Evolutionary conservation across 768 basidiomycete genomes (phyloP).

Genomic region (Trametes punicea): DNA sequence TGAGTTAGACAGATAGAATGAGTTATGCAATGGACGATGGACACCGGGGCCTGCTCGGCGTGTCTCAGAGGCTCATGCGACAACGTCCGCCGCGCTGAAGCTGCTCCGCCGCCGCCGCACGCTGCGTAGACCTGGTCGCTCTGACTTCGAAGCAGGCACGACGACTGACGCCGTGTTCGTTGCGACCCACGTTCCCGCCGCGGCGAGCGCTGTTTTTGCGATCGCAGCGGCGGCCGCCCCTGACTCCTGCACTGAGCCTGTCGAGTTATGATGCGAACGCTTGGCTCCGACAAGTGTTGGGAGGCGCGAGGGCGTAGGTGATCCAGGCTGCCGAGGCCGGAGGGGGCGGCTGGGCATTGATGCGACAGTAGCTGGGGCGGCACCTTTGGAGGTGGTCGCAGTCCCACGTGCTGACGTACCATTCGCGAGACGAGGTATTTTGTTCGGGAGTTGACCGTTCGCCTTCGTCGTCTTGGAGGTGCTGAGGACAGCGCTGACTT

Average conservation of each 20-base stretch:
- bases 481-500: conserved; percentile 23
- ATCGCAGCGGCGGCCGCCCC: conserved; percentile 41
- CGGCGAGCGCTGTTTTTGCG: conserved; percentile 36
- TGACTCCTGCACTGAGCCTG: conserved; percentile 35
- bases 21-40: conserved; percentile 15
- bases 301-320: conserved; percentile 71
- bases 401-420: conserved; percentile 51
- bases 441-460: conserved; percentile 34
- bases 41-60: conserved; percentile 9
- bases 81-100: conserved; percentile 83
- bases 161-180: conserved; percentile 68
- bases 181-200: conserved; percentile 73
- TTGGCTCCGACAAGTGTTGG: conserved; percentile 66
- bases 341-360: conserved; percentile 36
- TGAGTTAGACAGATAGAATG: conserved; percentile 6
- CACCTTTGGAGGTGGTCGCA: conserved; percentile 35
- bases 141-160: conserved; percentile 66
- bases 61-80: conserved; percentile 47
- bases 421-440: conserved; percentile 39
- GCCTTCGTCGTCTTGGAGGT: conserved; percentile 26
- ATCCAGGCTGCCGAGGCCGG: conserved; percentile 47
- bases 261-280: conserved; percentile 40
- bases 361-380: conserved; percentile 27
- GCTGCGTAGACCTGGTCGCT: conserved; percentile 69
- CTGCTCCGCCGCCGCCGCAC: conserved; percentile 79